Evolutionary conservation across 768 basidiomycete species (phyloP).

Genomic region (Zangia roseola): DNA sequence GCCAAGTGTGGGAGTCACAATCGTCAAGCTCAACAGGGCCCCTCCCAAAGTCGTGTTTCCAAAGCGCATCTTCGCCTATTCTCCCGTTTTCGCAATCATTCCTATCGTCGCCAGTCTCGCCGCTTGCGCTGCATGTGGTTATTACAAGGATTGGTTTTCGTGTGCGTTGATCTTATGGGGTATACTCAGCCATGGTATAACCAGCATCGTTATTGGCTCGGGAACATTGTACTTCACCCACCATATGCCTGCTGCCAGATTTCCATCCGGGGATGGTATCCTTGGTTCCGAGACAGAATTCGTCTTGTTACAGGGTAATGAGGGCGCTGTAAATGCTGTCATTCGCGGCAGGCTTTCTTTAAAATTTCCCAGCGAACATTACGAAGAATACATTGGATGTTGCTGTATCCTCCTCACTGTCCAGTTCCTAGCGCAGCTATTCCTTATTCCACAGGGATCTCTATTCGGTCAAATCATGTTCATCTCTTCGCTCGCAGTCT

Average conservation of each 20-base stretch:
- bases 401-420: slow-evolving; percentile 31
- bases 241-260: slow-evolving; percentile 22
- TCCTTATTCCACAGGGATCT: slow-evolving; percentile 32
- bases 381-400: slow-evolving; percentile 28
- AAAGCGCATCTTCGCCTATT: slow-evolving; percentile 16
- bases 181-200: slow-evolving; percentile 29
- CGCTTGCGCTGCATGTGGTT: slow-evolving; percentile 26
- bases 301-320: slow-evolving; percentile 29
- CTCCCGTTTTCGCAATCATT: slow-evolving; percentile 27
- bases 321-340: slow-evolving; percentile 31
- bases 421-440: slow-evolving; percentile 36
- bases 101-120: slow-evolving; percentile 31
- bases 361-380: slow-evolving; percentile 24
- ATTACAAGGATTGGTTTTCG: slow-evolving; percentile 33
- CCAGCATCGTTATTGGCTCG: slow-evolving; percentile 35
- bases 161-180: slow-evolving; percentile 36
- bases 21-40: slow-evolving; percentile 23
- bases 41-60: slow-evolving; percentile 18
- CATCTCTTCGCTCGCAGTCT: slow-evolving; percentile 31
- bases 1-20: too few relatives aligned
- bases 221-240: slow-evolving; percentile 29
- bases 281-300: slow-evolving; percentile 22
- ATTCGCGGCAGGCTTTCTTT: slow-evolving; percentile 33
- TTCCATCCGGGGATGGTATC: slow-evolving; percentile 33
- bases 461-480: slow-evolving; percentile 38